Percentiles rank a stretch among this genome's conserved stretches.
Evolutionary conservation across 2,329 filamentous ascomycete genomes (phyloP).

Genomic region (Penicillium fuscoglaucum): DNA sequence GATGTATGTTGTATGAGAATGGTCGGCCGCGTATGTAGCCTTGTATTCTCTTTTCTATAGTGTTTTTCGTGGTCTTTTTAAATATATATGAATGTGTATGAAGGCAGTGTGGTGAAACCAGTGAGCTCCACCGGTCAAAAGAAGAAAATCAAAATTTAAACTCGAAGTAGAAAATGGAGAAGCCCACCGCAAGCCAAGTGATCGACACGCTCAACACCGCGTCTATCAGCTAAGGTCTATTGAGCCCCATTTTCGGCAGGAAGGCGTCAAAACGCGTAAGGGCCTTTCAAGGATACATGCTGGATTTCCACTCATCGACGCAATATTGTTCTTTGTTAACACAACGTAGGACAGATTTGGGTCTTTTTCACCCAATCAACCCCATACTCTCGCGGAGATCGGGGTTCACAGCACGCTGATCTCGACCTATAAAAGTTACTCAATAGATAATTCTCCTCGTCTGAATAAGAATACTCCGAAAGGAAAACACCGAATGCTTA

Average conservation of each 20-base stretch:
- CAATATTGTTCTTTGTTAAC: background rate
- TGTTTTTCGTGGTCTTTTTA: too few species aligned
- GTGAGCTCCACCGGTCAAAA: too few species aligned
- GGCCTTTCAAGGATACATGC: background rate
- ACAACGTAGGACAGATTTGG: background rate
- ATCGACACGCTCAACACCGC: background rate
- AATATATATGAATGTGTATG: too few species aligned
- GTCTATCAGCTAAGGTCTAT: background rate
- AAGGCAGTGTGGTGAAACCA: too few species aligned
- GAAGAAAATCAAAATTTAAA: too few species aligned
- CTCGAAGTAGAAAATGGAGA: too few species aligned
- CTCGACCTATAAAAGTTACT: background rate
- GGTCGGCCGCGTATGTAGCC: too few species aligned
- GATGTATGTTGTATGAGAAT: too few species aligned
- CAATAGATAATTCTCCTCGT: background rate
- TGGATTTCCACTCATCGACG: background rate
- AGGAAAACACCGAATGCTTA: background rate
- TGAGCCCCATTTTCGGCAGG: constrained; percentile 1
- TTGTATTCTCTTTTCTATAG: too few species aligned
- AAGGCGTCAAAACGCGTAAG: background rate
- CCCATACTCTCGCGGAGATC: background rate
- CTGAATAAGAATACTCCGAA: background rate
- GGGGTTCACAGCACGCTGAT: background rate
- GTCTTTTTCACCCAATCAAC: background rate
- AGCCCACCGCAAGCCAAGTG: background rate